Evolutionary conservation across 371 early-diverging fungal species (phyloP).

Genomic region (Rhizopus delemar): DNA sequence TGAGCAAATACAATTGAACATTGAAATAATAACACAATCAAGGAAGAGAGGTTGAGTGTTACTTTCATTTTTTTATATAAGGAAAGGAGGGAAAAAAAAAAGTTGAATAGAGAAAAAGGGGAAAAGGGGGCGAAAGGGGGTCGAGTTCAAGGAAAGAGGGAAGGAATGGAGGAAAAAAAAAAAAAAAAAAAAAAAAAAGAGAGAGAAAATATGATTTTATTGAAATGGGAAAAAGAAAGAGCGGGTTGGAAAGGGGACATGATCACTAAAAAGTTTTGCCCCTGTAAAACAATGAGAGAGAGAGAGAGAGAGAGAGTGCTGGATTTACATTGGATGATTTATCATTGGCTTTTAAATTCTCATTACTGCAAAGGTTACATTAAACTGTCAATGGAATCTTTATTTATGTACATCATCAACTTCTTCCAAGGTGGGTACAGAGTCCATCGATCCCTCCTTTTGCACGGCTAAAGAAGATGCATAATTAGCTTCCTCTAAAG

Average conservation of each 20-base stretch:
- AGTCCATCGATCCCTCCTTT: conserved; percentile 65
- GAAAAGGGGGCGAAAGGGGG: background rate
- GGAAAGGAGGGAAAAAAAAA: conserved; percentile 16
- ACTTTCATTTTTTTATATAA: conserved; percentile 10
- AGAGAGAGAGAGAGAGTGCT: no score
- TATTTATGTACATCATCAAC: conserved; percentile 19
- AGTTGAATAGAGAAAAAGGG: background rate
- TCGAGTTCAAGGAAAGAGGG: background rate
- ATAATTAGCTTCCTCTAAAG: conserved; percentile 55
- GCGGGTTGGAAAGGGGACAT: no score
- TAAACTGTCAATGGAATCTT: no score
- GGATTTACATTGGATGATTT: no score
- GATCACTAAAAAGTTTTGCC: no score
- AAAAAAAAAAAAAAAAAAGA: conserved; percentile 4
- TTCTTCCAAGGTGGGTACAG: conserved; percentile 54
- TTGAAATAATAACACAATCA: background rate
- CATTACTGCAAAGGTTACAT: no score
- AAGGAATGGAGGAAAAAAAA: conserved; percentile 7
- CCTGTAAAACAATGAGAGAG: no score
- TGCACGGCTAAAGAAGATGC: conserved; percentile 63
- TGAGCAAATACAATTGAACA: background rate
- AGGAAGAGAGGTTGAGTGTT: conserved; percentile 1
- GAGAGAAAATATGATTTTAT: background rate
- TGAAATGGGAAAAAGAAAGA: no score
- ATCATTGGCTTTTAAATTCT: no score